These are phyloP conservation scores for Trichocomaceae sp. DNA, from an alignment of 2,329 filamentous ascomycete species.

Conservation along the genomic window DNA sequence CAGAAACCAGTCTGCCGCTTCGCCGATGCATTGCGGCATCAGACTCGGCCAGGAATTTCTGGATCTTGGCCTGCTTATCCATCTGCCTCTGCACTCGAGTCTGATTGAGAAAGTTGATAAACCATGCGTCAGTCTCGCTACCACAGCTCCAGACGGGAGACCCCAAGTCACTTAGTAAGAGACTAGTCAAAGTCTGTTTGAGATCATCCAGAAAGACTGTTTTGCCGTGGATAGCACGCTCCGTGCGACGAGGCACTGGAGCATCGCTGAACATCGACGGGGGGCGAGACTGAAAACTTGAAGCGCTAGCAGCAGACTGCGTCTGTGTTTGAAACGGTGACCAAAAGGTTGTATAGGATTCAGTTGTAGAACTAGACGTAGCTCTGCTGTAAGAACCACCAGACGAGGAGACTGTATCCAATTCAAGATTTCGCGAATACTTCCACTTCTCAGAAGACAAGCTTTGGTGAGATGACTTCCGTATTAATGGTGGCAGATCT, in stretches of 20 bases:
- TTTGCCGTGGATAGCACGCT: constrained; percentile 57
- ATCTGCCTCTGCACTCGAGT: constrained; percentile 38
- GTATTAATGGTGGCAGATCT: constrained; percentile 33
- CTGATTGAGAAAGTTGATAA: constrained; percentile 50
- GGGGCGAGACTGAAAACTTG: constrained; percentile 47
- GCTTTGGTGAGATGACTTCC: constrained; percentile 63
- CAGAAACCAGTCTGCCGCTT: constrained; percentile 18
- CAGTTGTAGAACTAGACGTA: constrained; percentile 64
- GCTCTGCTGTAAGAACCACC: constrained; percentile 57
- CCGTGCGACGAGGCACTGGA: constrained; percentile 26
- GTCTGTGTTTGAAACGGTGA: constrained; percentile 70
- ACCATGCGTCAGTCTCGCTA: constrained; percentile 90
- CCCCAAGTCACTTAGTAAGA: constrained; percentile 83
- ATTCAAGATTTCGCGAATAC: constrained; percentile 50
- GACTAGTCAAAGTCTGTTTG: constrained; percentile 70
- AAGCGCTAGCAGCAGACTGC: constrained; percentile 57
- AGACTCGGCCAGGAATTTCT: constrained; percentile 34
- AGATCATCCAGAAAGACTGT: constrained; percentile 69
- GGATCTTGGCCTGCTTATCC: constrained; percentile 32
- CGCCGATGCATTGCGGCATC: constrained; percentile 26
- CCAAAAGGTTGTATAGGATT: constrained; percentile 78
- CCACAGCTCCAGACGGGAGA: constrained; percentile 79
- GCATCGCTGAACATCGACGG: constrained; percentile 38
- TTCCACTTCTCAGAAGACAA: constrained; percentile 63
- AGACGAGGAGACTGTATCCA: constrained; percentile 52